phyloP scores from a whole-genome alignment of 2,329 filamentous ascomycete species.

The Dendrostoma leiphaemia region DNA sequence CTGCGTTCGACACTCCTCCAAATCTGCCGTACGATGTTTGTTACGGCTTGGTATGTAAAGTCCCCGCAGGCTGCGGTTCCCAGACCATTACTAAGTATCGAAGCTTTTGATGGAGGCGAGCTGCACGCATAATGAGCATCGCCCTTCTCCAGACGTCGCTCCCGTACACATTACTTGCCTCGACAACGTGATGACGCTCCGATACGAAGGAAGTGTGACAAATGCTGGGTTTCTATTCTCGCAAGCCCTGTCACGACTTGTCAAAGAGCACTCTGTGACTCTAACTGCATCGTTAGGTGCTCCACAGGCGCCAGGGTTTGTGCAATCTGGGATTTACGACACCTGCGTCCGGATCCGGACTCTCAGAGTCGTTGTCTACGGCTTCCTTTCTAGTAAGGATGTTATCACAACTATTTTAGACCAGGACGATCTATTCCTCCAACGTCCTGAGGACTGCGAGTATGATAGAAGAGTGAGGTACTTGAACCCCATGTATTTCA shows the following conservation, averaged over 20 bases:
- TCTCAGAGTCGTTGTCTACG: constrained; percentile 11
- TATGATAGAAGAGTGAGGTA: constrained; percentile 17
- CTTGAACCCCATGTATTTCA: constrained; percentile 20
- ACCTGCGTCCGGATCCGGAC: not conserved
- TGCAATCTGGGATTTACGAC: no score
- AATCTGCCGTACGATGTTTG: constrained; percentile 9
- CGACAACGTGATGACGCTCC: not conserved
- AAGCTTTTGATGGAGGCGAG: constrained; percentile 6
- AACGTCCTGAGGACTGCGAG: constrained; percentile 14
- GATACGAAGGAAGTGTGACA: not conserved
- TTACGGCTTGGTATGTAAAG: constrained; percentile 11
- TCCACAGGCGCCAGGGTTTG: not conserved
- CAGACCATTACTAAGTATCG: not conserved
- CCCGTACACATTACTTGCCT: not conserved
- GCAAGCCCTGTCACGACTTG: not conserved
- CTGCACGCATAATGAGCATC: not conserved
- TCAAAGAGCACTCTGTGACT: constrained; percentile 1
- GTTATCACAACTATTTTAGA: constrained; percentile 1
- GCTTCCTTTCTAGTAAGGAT: constrained; percentile 3
- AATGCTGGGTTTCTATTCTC: not conserved
- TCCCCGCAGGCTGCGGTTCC: not conserved
- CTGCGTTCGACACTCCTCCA: not conserved
- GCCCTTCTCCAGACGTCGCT: not conserved
- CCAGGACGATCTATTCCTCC: constrained; percentile 13
- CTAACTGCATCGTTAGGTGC: not conserved